Evolutionary conservation across 108 stramenopile genomes (phyloP).

Genomic region (Nannochloropsis gaditana): DNA sequence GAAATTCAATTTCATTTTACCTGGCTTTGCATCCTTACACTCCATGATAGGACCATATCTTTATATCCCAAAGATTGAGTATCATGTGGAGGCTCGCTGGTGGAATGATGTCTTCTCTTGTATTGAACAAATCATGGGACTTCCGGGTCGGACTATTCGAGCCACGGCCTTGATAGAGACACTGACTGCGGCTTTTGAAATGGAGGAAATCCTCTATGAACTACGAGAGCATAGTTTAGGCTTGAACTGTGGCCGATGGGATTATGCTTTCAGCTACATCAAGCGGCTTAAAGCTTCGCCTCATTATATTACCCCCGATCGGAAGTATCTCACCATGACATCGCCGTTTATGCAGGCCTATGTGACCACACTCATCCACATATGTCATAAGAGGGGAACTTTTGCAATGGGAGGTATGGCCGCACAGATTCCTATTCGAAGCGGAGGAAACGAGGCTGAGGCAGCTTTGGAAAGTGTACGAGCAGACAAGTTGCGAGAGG

Average conservation of each 20-base stretch:
- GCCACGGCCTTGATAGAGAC: slow-evolving; percentile 85
- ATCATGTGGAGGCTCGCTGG: slow-evolving; percentile 74
- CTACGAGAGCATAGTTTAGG: slow-evolving; percentile 77
- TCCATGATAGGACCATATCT: slow-evolving; percentile 63
- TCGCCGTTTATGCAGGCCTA: slow-evolving; percentile 81
- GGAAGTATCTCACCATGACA: slow-evolving; percentile 75
- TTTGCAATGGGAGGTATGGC: slow-evolving; percentile 94
- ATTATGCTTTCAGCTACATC: slow-evolving; percentile 86
- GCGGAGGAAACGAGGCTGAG: slow-evolving; percentile 66
- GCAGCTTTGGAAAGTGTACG: slow-evolving; percentile 70
- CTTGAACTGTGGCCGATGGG: slow-evolving; percentile 92
- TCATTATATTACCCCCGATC: slow-evolving; percentile 64
- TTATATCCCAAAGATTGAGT: slow-evolving; percentile 82
- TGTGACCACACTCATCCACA: slow-evolving; percentile 75
- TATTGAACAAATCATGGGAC: slow-evolving; percentile 69
- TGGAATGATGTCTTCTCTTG: slow-evolving; percentile 85
- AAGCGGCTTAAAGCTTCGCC: slow-evolving; percentile 53
- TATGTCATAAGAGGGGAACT: slow-evolving; percentile 85
- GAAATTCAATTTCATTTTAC: neutral
- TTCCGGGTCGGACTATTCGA: slow-evolving; percentile 71
- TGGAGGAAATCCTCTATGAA: slow-evolving; percentile 89
- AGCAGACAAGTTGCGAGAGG: slow-evolving; percentile 80
- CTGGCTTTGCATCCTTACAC: neutral
- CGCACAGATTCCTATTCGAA: slow-evolving; percentile 80
- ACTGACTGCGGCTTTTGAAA: slow-evolving; percentile 87